Evolutionary conservation across 1,284 basidiomycete species (phyloP).

Genomic region (Inonotus obliquus): DNA sequence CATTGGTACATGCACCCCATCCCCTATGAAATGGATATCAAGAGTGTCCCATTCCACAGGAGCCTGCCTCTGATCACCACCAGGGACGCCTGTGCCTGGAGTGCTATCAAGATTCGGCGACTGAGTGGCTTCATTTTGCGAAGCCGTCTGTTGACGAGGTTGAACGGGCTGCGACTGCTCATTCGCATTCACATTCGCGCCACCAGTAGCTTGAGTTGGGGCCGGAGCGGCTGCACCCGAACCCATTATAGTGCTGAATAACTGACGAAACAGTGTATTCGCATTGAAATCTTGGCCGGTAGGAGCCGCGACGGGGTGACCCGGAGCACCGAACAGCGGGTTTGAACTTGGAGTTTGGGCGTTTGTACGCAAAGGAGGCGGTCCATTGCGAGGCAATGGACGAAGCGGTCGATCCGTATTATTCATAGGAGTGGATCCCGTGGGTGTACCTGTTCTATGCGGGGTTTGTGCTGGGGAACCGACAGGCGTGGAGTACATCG

Average conservation of each 20-base stretch:
- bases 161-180: not conserved
- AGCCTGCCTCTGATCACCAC: not conserved
- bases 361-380: constrained; percentile 1
- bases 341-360: not conserved
- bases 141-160: not conserved
- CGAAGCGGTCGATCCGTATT: constrained; percentile 12
- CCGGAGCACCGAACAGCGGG: not conserved
- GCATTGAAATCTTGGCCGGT: not conserved
- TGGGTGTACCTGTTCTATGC: constrained; percentile 3
- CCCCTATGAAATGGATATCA: not conserved
- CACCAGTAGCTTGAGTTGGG: not conserved
- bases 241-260: not conserved
- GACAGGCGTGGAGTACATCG: not conserved
- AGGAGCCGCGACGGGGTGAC: not conserved
- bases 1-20: not conserved
- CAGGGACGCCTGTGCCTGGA: not conserved
- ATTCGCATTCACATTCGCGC: not conserved
- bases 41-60: not conserved
- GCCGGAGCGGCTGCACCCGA: not conserved
- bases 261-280: constrained; percentile 5
- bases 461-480: constrained; percentile 2
- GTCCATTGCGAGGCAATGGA: constrained; percentile 17
- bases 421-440: not conserved
- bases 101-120: not conserved
- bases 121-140: not conserved